A percentile compares a stretch with the other conserved stretches of the same genome.
Conservation (phyloP, 345 rosid genomes). For the Syzygium jambos region DNA sequence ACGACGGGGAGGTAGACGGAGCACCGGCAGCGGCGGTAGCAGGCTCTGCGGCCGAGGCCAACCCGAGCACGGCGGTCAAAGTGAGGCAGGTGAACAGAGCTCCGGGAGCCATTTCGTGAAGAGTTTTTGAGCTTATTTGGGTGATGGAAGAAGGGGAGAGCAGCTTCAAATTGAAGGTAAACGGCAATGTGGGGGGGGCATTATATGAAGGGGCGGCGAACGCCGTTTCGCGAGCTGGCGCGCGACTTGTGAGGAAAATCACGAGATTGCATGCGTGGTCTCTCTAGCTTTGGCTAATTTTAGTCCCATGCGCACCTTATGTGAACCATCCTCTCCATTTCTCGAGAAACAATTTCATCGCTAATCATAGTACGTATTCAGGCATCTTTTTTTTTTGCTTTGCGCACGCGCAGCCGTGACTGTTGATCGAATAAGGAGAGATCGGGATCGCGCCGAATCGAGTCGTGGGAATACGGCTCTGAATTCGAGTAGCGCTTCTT, state of each 20-base stretch:
- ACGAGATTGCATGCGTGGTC: background rate
- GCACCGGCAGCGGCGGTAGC: background rate
- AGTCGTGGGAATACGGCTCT: accelerated
- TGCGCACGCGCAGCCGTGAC: accelerated
- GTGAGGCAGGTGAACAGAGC: background rate
- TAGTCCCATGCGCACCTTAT: background rate
- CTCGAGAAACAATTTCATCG: background rate
- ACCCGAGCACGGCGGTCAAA: background rate
- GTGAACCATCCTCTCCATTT: background rate
- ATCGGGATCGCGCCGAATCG: background rate
- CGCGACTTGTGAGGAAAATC: background rate
- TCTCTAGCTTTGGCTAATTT: background rate
- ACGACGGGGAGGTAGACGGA: background rate
- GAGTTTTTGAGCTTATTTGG: background rate
- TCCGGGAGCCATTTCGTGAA: background rate
- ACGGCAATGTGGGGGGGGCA: background rate
- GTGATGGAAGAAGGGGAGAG: background rate
- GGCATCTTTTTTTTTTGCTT: background rate
- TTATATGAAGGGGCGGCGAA: background rate
- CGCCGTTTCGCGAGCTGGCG: background rate
- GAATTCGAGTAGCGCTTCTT: background rate
- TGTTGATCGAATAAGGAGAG: background rate
- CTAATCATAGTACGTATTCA: accelerated
- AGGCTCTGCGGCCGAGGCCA: background rate
- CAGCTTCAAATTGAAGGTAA: background rate